phyloP scores from a whole-genome alignment of 1,284 basidiomycete genomes.

The Takashimella tepidaria region DNA sequence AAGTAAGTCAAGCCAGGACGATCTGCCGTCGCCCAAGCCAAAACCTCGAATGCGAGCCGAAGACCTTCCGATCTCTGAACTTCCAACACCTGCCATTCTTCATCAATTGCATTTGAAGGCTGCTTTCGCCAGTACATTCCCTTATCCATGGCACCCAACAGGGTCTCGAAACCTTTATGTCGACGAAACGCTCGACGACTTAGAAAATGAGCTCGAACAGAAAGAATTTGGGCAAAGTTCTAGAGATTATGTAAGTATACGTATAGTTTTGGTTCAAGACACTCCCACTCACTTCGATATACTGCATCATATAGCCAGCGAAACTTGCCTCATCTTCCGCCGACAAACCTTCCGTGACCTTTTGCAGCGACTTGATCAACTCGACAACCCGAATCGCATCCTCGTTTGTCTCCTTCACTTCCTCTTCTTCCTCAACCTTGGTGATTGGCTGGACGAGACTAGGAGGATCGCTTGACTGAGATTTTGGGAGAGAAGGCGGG shows the following conservation, averaged over 20 bases:
- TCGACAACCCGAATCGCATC: slow-evolving; percentile 26
- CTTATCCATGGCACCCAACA: slow-evolving; percentile 18
- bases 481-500: background rate
- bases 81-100: slow-evolving; percentile 37
- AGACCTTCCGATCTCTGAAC: slow-evolving; percentile 41
- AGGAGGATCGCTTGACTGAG: background rate
- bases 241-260: slow-evolving; percentile 12
- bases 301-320: slow-evolving; percentile 22
- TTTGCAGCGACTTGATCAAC: slow-evolving; percentile 22
- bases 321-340: background rate
- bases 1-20: slow-evolving; percentile 25
- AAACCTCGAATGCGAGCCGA: slow-evolving; percentile 32
- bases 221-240: slow-evolving; percentile 38
- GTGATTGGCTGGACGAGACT: slow-evolving; percentile 1
- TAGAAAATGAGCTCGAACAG: slow-evolving; percentile 15
- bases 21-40: slow-evolving; percentile 36
- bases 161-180: slow-evolving; percentile 27
- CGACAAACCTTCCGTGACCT: slow-evolving; percentile 3
- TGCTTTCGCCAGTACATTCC: slow-evolving; percentile 22
- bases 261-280: background rate
- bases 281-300: slow-evolving; percentile 36
- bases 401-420: slow-evolving; percentile 29
- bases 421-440: slow-evolving; percentile 19
- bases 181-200: slow-evolving; percentile 29
- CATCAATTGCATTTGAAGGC: slow-evolving; percentile 14